Base-by-base conservation (phyloP, 2,329 filamentous ascomycete genomes). In the Taxawa tesnikishii region DNA sequence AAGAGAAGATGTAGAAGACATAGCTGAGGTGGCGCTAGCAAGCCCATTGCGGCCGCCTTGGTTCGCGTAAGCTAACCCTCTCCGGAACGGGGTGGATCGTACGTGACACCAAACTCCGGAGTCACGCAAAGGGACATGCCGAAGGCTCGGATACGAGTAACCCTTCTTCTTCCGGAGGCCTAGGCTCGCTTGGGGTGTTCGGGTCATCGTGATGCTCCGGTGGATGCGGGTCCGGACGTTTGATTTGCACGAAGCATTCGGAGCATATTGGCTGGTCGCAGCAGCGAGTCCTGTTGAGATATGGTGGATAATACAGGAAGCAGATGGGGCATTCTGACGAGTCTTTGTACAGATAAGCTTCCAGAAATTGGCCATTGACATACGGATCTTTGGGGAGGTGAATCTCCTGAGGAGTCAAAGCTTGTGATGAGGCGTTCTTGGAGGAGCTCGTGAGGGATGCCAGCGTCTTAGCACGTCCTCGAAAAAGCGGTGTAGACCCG, bases 211-310 rank as follows among this genome's bases (percentile, higher is more conserved):
- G 69, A 49, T 90, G 83, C 52, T 94, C 83, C 2, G 84, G 83
- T 24, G 85, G 75, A 53, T 94, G 83, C 7, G 85, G 87, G 42
- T 98, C 88, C 4, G 85, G 78, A 26, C 90, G 75, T 55, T 94
- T 96, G 53, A 98, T 98, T 55, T 98, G 90, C 4, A 98, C 90
- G 49, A 98, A 98, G 55, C 90, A 98, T 60, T 98, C 90, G 26
- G 87, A 96, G 59, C 90, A 98, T 40, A 98, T 96, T 5, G 82
- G 70, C 53, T 98, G 90, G 47, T 94, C 85, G 55, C 90, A 98
- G 53, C 90, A 98, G 43, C 90, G 70, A 1, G 90, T 98, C 43
- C 78, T 80, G 59, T 98, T 98, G 17, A 98, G 68, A 50, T 92
- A 92, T 3, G 85, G 85, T 1, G 90, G 90, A 44, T 96, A 98